Percentiles rank a stretch among this genome's conserved stretches.
These are phyloP conservation scores for Westerdykella ornata DNA, from an alignment of 2,329 filamentous ascomycete species.

Conservation along the genomic window DNA sequence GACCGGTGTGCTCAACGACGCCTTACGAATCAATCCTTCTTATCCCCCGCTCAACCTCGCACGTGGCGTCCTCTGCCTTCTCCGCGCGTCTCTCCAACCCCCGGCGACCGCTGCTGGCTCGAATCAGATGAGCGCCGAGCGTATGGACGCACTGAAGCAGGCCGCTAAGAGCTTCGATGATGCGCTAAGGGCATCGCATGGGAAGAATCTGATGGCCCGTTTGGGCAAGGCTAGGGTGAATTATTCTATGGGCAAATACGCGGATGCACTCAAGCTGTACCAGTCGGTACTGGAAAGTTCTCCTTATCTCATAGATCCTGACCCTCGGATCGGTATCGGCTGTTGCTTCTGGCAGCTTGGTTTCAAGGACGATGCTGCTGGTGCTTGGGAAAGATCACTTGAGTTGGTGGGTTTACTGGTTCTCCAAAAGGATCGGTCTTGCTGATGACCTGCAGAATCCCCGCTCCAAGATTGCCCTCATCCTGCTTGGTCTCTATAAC, in stretches of 20 bases:
- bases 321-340: conserved; percentile 91
- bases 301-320: conserved; percentile 82
- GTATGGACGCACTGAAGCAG: conserved; percentile 70
- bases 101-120: conserved; percentile 62
- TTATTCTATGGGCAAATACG: conserved; percentile 79
- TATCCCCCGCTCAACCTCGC: conserved; percentile 89
- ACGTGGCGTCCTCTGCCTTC: conserved; percentile 78
- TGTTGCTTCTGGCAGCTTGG: conserved; percentile 97
- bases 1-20: conserved; percentile 89
- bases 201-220: conserved; percentile 84
- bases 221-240: conserved; percentile 83
- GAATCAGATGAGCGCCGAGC: conserved; percentile 60
- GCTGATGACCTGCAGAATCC: conserved; percentile 46
- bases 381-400: conserved; percentile 81
- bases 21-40: conserved; percentile 85
- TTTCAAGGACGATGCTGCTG: conserved; percentile 85
- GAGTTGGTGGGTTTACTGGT: conserved; percentile 54
- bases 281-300: conserved; percentile 81
- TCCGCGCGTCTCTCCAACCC: conserved; percentile 76
- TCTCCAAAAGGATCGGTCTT: neutral
- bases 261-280: conserved; percentile 75
- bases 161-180: conserved; percentile 94
- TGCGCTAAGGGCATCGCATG: conserved; percentile 73
- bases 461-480: conserved; percentile 82
- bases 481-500: conserved; percentile 83